Evolutionary conservation across 2,329 filamentous ascomycete species (phyloP).

Genomic region (Dactylellina parvicollis): DNA sequence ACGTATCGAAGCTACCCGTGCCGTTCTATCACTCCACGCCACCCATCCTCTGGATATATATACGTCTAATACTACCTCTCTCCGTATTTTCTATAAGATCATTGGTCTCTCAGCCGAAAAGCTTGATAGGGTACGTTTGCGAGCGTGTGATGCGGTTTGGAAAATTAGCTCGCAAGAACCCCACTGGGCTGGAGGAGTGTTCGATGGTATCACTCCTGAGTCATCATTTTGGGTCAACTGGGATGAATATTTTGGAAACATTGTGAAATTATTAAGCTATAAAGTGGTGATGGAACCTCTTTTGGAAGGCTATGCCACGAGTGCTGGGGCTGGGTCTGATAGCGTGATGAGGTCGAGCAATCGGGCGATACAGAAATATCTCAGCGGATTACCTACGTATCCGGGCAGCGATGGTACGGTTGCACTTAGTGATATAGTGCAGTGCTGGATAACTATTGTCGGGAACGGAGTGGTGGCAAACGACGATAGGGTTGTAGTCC

Average conservation of each 20-base stretch:
- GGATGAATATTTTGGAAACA: constrained; percentile 68
- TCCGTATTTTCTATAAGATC: constrained; percentile 45
- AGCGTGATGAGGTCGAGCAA: constrained; percentile 76
- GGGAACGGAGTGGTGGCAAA: constrained; percentile 58
- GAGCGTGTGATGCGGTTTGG: constrained; percentile 69
- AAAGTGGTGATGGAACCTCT: constrained; percentile 64
- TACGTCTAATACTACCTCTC: constrained; percentile 47
- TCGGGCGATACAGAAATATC: constrained; percentile 69
- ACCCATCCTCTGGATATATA: constrained; percentile 38
- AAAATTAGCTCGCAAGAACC: constrained; percentile 61
- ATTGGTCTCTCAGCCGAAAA: constrained; percentile 85
- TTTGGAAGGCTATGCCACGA: constrained; percentile 75
- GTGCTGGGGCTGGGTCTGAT: constrained; percentile 80
- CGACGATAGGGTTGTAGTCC: constrained; percentile 77
- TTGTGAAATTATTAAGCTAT: constrained; percentile 65
- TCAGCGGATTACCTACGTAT: constrained; percentile 59
- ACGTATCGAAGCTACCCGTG: constrained; percentile 78
- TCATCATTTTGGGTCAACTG: constrained; percentile 62
- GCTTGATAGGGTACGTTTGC: constrained; percentile 81
- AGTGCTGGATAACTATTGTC: constrained; percentile 59
- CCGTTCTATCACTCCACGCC: constrained; percentile 64
- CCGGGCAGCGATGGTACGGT: constrained; percentile 60
- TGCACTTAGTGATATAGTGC: constrained; percentile 60
- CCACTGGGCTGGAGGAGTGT: constrained; percentile 31
- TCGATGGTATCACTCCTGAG: constrained; percentile 52